Conservation (phyloP, 768 basidiomycete species). For the Leccinum barrowsii region DNA sequence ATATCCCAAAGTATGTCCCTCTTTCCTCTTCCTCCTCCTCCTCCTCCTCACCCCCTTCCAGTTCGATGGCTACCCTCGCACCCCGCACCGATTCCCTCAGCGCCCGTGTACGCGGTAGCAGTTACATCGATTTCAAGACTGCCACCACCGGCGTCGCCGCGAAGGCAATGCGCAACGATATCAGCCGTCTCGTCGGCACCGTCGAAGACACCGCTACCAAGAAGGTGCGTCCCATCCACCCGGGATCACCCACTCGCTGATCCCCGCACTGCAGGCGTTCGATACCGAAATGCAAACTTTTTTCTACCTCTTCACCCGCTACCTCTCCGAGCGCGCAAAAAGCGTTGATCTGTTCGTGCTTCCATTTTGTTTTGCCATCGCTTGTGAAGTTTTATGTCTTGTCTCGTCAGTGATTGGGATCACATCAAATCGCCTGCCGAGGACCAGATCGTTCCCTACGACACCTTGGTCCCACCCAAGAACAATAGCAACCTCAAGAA, state of each 20-base stretch:
- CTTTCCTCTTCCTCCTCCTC: constrained; percentile 5
- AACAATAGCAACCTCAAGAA: constrained; percentile 55
- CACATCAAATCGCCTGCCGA: constrained; percentile 59
- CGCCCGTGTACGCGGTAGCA: constrained; percentile 70
- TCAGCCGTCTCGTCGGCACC: constrained; percentile 86
- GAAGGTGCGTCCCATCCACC: constrained; percentile 51
- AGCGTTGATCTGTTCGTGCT: constrained; percentile 62
- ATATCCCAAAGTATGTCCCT: constrained; percentile 43
- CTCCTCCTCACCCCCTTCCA: constrained; percentile 23
- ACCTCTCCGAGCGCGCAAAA: constrained; percentile 65
- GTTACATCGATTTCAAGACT: constrained; percentile 95
- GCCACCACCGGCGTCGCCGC: constrained; percentile 91
- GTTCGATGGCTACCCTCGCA: constrained; percentile 52
- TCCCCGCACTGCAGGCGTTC: constrained; percentile 49
- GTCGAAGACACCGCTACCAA: constrained; percentile 77
- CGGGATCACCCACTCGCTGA: constrained; percentile 13
- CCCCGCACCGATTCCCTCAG: constrained; percentile 67
- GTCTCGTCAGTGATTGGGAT: constrained; percentile 33
- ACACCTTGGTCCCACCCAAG: constrained; percentile 42
- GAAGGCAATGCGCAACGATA: constrained; percentile 98
- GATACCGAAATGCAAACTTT: constrained; percentile 83
- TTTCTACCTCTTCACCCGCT: constrained; percentile 79
- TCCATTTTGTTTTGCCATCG: constrained; percentile 15
- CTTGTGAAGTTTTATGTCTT: constrained; percentile 2
- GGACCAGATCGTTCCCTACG: constrained; percentile 63